Conservation (phyloP, 2,329 filamentous ascomycete species). For the Hymenoscyphus salicellus region DNA sequence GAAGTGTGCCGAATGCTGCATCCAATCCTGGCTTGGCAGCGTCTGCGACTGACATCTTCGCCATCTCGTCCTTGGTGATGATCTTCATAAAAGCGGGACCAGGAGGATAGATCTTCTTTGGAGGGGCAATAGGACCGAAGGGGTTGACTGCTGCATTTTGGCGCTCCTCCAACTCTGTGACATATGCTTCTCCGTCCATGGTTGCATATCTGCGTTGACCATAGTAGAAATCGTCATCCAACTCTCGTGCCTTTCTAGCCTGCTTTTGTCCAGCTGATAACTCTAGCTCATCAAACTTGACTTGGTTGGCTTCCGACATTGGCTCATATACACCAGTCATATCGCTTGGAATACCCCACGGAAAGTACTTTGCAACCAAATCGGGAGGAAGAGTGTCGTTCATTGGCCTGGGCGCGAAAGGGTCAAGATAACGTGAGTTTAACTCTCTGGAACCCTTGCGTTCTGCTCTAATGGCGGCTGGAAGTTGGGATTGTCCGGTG, state of each 20-base stretch:
- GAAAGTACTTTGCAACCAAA: constrained; percentile 31
- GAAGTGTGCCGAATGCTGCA: constrained; percentile 28
- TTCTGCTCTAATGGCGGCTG: not conserved
- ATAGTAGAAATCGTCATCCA: constrained; percentile 32
- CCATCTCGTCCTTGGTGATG: constrained; percentile 27
- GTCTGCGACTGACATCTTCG: constrained; percentile 25
- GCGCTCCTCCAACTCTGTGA: constrained; percentile 22
- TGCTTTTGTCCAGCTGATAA: constrained; percentile 10
- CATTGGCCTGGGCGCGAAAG: constrained; percentile 15
- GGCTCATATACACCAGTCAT: constrained; percentile 24
- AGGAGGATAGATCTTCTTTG: constrained; percentile 15
- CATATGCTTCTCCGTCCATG: constrained; percentile 29
- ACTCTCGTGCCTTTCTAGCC: constrained; percentile 16
- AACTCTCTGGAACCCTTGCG: not conserved
- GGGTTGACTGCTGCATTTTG: constrained; percentile 6
- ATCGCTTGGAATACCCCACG: constrained; percentile 28
- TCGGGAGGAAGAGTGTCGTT: constrained; percentile 30
- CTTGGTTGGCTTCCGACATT: constrained; percentile 18
- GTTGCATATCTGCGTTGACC: constrained; percentile 29
- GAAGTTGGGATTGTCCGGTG: constrained; percentile 4
- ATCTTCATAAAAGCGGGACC: constrained; percentile 13
- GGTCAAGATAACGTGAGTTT: constrained; percentile 7
- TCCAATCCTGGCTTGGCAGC: constrained; percentile 28
- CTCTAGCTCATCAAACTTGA: constrained; percentile 13
- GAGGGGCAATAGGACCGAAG: constrained; percentile 23